Conservation (phyloP, 306 rosid species). For the Quercus berberidifolia region DNA sequence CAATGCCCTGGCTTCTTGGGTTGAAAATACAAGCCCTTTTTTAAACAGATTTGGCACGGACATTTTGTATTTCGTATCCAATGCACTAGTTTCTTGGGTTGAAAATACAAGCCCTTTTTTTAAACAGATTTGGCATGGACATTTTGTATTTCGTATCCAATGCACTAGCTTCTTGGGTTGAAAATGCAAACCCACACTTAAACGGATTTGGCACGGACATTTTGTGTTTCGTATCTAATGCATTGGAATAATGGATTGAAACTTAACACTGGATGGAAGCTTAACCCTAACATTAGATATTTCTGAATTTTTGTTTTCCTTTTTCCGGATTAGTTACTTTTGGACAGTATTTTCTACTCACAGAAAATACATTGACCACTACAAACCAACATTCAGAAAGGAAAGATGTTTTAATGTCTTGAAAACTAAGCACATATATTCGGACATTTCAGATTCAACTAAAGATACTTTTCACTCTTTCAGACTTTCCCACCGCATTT, state of each 20-base stretch:
- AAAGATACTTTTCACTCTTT: not conserved
- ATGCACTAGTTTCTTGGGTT: no score
- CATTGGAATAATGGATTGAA: no score
- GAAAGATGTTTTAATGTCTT: constrained; percentile 17
- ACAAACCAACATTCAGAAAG: constrained; percentile 13
- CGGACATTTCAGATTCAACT: constrained; percentile 15
- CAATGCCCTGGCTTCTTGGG: no score
- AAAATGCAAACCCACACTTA: no score
- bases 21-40: not conserved
- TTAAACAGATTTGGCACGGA: not conserved
- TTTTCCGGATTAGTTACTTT: not conserved
- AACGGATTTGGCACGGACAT: no score
- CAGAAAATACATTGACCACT: constrained; percentile 17
- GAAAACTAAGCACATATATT: constrained; percentile 33
- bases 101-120: not conserved
- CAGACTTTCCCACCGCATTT: constrained; percentile 32
- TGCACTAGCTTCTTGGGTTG: no score
- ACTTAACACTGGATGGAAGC: no score
- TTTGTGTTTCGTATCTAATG: no score
- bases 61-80: no score
- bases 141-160: no score
- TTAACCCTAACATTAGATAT: no score
- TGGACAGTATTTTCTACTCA: not conserved
- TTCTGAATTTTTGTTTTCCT: no score
- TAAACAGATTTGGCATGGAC: not conserved